These are phyloP conservation scores for Trichoderma afroharzianum DNA, from an alignment of 2,329 filamentous ascomycete genomes.

Conservation along the genomic window DNA sequence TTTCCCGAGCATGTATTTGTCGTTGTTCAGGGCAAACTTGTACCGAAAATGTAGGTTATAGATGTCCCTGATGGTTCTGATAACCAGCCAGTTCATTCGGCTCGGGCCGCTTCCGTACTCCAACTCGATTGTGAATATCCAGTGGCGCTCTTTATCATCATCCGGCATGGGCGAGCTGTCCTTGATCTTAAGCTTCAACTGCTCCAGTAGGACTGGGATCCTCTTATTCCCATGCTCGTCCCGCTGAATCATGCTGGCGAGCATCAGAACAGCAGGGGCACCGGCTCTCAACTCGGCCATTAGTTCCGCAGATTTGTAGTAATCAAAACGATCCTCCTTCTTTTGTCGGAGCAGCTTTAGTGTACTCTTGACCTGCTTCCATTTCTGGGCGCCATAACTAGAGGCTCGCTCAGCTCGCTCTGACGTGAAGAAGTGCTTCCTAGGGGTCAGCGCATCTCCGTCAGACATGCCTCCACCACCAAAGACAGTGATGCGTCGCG, in stretches of 20 bases:
- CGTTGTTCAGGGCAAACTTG: constrained; percentile 78
- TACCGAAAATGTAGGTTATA: constrained; percentile 91
- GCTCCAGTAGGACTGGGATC: constrained; percentile 91
- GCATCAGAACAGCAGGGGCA: constrained; percentile 85
- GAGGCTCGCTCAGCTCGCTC: constrained; percentile 71
- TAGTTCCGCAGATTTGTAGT: constrained; percentile 90
- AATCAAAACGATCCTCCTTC: constrained; percentile 86
- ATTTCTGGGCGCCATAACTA: constrained; percentile 76
- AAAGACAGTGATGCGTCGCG: constrained; percentile 63
- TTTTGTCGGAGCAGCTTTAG: constrained; percentile 74
- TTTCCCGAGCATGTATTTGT: constrained; percentile 72
- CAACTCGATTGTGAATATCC: constrained; percentile 84
- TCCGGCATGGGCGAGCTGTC: constrained; percentile 71
- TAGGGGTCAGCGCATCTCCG: constrained; percentile 55
- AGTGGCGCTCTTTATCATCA: constrained; percentile 64
- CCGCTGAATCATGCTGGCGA: constrained; percentile 96
- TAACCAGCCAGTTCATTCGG: constrained; percentile 93
- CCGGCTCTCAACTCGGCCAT: constrained; percentile 93
- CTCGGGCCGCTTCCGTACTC: constrained; percentile 96
- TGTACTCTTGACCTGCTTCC: constrained; percentile 89
- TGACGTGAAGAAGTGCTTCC: constrained; percentile 55
- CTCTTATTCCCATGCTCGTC: constrained; percentile 94
- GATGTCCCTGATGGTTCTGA: constrained; percentile 83
- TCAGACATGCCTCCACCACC: constrained; percentile 63
- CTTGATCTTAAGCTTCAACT: constrained; percentile 82